Base-by-base conservation (phyloP, 192 early-diverging fungal species). In the Gryganskiella cystojenkinii region DNA sequence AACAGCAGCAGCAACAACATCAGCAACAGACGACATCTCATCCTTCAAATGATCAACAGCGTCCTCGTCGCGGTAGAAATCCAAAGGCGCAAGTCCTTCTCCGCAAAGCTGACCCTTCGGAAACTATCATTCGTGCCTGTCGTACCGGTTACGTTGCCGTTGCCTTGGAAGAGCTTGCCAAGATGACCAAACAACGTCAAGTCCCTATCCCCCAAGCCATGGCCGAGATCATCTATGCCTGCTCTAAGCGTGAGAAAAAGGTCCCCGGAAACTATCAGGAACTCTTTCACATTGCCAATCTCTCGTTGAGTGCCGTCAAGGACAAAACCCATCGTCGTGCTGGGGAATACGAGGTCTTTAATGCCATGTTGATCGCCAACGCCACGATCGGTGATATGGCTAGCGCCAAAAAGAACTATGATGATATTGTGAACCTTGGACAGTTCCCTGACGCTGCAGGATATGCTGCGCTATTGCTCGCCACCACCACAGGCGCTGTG, bases 341-440 rank as follows among this genome's bases (percentile, higher is more conserved):
- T 0, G 74, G 61, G 19, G 66, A 78, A 30, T 78, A 78, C 43
- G 74, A 78, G 42, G 50, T 78, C 24, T 81, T 73, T 28, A 87
- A 87, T 51, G 81, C 81, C 51, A 75, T 87, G 42, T 31, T 87
- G 15, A 80, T 83, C 22, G 83, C 72, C n/a, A 83, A 83, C 58
- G 85, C 85, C 14, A 84, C 84, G 22, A 59, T 76, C 35, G 83
- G 83, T 4, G 70, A 87, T 47, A 84, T 87, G 83, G 30, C 67
- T 0, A 57, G 61, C 10, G 85, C 85, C 67, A 87, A 87, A 63
- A 81, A 68, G 49, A 85, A 87, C 31, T 86, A 89, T 64, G 71
- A 87, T 34, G 61, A 83, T 49, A 82, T 88, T 57, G 64, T 84
- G 22, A 20, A 70, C 4, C 44, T 78, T 33, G 82, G 82, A n/a